These are phyloP conservation scores for Plasmodium billcollinsi DNA, from an alignment of 169 alveolate species.

Conservation along the genomic window DNA sequence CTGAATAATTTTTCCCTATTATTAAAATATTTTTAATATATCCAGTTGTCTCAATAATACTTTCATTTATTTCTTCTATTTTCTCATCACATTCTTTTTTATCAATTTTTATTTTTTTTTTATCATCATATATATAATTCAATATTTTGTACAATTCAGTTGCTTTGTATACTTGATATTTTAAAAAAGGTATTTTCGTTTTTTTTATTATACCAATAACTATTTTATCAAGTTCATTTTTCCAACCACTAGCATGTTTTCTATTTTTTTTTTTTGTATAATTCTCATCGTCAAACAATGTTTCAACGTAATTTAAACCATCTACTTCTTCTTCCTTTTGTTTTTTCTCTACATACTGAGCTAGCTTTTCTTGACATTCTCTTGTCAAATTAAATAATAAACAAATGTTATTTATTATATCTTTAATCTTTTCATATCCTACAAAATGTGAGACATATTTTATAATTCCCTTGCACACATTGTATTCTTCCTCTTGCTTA, in stretches of 20 bases:
- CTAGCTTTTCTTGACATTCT: conserved; percentile 3
- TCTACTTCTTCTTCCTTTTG: conserved; percentile 23
- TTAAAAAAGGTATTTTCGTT: conserved; percentile 22
- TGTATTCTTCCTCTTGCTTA: conserved; percentile 10
- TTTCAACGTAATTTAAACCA: not conserved
- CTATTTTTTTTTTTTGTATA: not conserved
- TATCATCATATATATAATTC: not conserved
- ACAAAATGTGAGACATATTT: conserved; percentile 7
- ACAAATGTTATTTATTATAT: conserved; percentile 15
- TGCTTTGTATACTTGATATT: conserved; percentile 48
- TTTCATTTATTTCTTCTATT: not conserved
- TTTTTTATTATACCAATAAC: conserved; percentile 3
- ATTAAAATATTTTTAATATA: conserved; percentile 27
- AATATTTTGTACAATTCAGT: conserved; percentile 13
- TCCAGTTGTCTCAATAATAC: no score
- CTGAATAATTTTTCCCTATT: conserved; percentile 40
- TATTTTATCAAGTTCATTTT: conserved; percentile 8
- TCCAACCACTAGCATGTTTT: not conserved
- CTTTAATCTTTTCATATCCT: not conserved
- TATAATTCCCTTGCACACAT: conserved; percentile 13
- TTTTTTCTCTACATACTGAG: conserved; percentile 18
- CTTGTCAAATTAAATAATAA: conserved; percentile 15
- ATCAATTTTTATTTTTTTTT: not conserved
- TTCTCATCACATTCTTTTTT: not conserved
- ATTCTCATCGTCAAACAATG: not conserved